Percentiles rank a stretch among this genome's conserved stretches.
Evolutionary conservation across 768 basidiomycete genomes (phyloP).

Genomic region (Amanita polypyramis): DNA sequence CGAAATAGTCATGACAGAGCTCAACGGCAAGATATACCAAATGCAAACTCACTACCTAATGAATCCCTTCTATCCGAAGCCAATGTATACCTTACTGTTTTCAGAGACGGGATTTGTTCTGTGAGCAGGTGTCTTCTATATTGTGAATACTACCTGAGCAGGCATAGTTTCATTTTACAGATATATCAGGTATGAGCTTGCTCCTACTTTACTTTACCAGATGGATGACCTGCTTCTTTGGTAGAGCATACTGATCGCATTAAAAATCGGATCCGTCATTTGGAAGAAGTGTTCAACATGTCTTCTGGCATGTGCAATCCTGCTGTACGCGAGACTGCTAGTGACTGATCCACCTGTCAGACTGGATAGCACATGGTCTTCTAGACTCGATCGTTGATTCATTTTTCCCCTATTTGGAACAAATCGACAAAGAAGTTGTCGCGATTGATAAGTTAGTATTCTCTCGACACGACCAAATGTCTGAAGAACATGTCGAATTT

Average conservation of each 20-base stretch:
- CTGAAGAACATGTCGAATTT: conserved; percentile 1
- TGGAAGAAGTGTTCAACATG: conserved; percentile 54
- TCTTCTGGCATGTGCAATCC: conserved; percentile 48
- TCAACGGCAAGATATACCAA: conserved; percentile 19
- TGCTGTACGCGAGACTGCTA: neutral
- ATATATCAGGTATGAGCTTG: conserved; percentile 48
- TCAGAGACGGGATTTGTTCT: conserved; percentile 76
- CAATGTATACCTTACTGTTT: conserved; percentile 84
- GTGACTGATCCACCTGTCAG: conserved; percentile 26
- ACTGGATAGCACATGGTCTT: conserved; percentile 91
- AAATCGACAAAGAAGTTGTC: conserved; percentile 72
- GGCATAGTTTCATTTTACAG: conserved; percentile 78
- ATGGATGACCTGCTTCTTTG: conserved; percentile 4
- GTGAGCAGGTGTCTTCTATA: conserved; percentile 27
- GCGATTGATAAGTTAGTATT: conserved; percentile 68
- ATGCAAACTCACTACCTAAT: conserved; percentile 16
- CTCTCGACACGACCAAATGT: conserved; percentile 10
- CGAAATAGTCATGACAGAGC: conserved; percentile 30
- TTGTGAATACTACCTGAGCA: conserved; percentile 1
- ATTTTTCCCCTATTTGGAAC: conserved; percentile 77
- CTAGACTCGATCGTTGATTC: conserved; percentile 92
- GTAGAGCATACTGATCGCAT: conserved; percentile 72
- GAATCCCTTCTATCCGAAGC: conserved; percentile 56
- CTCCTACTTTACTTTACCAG: neutral
- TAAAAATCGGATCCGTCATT: conserved; percentile 52